Conservation (phyloP, 2,329 filamentous ascomycete genomes). For the Aphanocladium album region DNA sequence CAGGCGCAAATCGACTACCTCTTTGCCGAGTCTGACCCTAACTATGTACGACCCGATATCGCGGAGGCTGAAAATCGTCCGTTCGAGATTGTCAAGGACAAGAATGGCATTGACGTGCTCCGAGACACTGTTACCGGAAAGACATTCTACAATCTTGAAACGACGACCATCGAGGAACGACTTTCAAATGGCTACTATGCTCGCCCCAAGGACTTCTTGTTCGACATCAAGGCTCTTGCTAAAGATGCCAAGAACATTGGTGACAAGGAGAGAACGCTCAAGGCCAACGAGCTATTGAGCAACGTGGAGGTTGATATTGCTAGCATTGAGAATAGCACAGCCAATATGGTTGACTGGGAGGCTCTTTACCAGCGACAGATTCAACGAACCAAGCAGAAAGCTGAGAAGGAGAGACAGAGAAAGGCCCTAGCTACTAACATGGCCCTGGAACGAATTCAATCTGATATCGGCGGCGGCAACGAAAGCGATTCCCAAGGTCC, state of each 20-base stretch:
- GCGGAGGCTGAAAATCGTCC: conserved; percentile 57
- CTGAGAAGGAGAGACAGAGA: conserved; percentile 59
- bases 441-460: conserved; percentile 40
- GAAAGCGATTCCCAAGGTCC: conserved; percentile 52
- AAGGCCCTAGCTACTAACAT: conserved; percentile 52
- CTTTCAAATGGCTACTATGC: conserved; percentile 96
- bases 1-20: conserved; percentile 72
- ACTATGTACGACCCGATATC: conserved; percentile 57
- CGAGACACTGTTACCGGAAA: conserved; percentile 71
- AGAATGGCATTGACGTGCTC: conserved; percentile 71
- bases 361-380: conserved; percentile 70
- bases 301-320: conserved; percentile 94
- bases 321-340: conserved; percentile 64
- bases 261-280: conserved; percentile 78
- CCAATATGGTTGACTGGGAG: conserved; percentile 67
- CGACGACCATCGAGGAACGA: conserved; percentile 90
- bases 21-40: conserved; percentile 76
- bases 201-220: conserved; percentile 80
- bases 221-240: conserved; percentile 77
- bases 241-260: conserved; percentile 78
- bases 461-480: conserved; percentile 46
- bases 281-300: conserved; percentile 83
- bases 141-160: conserved; percentile 93
- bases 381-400: conserved; percentile 54
- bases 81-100: conserved; percentile 75